These are phyloP conservation scores for Syzygium syzygioides DNA, from an alignment of 441 rosid genomes.

Conservation along the genomic window DNA sequence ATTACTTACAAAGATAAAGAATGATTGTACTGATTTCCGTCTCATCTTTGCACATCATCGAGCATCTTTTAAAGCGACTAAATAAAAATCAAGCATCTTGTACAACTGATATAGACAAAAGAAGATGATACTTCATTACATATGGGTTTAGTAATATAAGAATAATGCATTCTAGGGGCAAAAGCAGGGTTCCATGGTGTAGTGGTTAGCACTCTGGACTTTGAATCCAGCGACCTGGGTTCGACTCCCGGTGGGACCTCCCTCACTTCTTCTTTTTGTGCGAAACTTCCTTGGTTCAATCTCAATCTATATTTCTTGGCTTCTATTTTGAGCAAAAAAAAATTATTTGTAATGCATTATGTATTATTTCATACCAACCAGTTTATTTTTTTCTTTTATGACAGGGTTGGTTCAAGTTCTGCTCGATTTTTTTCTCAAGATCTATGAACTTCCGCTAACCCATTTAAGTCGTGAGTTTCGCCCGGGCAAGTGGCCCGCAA, in stretches of 20 bases:
- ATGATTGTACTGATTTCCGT: background rate
- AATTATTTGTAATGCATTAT: background rate
- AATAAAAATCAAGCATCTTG: background rate
- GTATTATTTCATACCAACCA: background rate
- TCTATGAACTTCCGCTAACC: background rate
- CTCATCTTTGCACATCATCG: background rate
- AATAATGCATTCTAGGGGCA: rapidly evolving
- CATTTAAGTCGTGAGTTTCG: background rate
- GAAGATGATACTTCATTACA: too few species aligned
- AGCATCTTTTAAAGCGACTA: background rate
- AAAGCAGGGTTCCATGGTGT: constrained; percentile 57
- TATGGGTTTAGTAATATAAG: too few species aligned
- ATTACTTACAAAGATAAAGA: background rate
- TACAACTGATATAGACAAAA: background rate
- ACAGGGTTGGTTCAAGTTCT: background rate
- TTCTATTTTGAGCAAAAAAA: background rate
- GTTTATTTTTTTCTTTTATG: background rate
- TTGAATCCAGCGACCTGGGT: constrained; percentile 99
- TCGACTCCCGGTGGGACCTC: constrained; percentile 46
- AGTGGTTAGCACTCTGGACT: constrained; percentile 99
- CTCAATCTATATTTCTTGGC: background rate
- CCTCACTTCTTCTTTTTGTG: rapidly evolving
- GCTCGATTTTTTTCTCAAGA: background rate
- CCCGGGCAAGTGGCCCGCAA: background rate
- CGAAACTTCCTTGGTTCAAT: background rate